Base-by-base conservation (phyloP, 495 filamentous ascomycete species). In the Penicillium odoratum region DNA sequence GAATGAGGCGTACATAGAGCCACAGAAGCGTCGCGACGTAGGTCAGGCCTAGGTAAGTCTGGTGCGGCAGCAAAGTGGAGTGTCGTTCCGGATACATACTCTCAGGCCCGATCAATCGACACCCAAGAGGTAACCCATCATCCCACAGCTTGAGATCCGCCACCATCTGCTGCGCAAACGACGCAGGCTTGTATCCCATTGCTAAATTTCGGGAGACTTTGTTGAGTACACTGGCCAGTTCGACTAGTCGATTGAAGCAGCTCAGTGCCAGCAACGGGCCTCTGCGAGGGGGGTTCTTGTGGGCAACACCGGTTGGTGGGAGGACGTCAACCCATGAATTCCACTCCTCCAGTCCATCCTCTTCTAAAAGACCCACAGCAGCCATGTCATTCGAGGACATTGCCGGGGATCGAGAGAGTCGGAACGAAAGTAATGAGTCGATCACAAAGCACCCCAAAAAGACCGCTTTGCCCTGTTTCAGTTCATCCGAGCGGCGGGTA, bases 261-360 rank as follows among this genome's bases (percentile, higher is more conserved):
- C 83, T 88, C 6, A 86, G 63, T 46, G 81, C 77, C n/a, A 79
- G 75, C 0, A 83, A 69, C 10, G 86, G 84, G 29, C 76, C 81
- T 33, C 81, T 70, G 4, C 71, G 74, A 1, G 76, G 76, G 7
- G 78, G 62, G 55, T 69, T 68, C 55, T 69, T 73, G 34, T 70
- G 64, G 30, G 57, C 53, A 53, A 48, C 61, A 8, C 61, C 61
- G 0, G 73, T 77, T 11, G 76, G 75, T 5, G 74, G 75, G 30
- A 82, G 66, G 30, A 81, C 81, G 51, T 83, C 78, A 4, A 72
- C 74, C 88, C 87, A 91, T 3, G 82, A 83, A 57, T 87, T 84
- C 88, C 87, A 90, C 68, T 91, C 86, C 57, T 91, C 88, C 18
- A 85, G 66, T 6, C 84, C 87, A 67, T 87, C 83, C 66, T 88